phyloP scores from a whole-genome alignment of 352 stramenopile genomes.

The Pythium plurisporium region DNA sequence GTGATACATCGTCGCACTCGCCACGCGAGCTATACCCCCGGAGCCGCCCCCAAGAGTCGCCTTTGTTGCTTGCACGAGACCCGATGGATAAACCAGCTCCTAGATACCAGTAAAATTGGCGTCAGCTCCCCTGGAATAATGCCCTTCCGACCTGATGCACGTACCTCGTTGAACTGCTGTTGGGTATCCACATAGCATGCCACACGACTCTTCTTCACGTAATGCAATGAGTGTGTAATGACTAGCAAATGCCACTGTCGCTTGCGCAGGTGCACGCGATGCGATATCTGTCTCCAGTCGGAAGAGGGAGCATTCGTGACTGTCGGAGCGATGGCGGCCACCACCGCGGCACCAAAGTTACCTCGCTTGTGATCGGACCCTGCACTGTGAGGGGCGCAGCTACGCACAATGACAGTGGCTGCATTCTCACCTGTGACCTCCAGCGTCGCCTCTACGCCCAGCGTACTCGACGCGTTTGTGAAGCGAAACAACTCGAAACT shows the following conservation, averaged over 20 bases:
- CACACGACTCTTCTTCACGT: constrained; percentile 84
- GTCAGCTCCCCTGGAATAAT: constrained; percentile 6
- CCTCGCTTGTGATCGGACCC: constrained; percentile 27
- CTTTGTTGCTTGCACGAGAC: constrained; percentile 69
- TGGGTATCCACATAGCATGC: constrained; percentile 63
- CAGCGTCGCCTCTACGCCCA: constrained; percentile 70
- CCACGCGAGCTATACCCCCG: constrained; percentile 36
- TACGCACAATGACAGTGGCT: constrained; percentile 45
- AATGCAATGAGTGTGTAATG: constrained; percentile 73
- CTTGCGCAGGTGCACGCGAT: constrained; percentile 30
- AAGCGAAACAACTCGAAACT: constrained; percentile 71
- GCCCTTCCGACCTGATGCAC: no score
- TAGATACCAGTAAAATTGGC: neutral
- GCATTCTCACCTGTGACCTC: constrained; percentile 35
- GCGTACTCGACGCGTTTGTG: constrained; percentile 56
- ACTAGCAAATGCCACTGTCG: constrained; percentile 71
- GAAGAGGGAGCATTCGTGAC: constrained; percentile 14
- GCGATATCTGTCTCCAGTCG: constrained; percentile 45
- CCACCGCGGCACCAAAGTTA: constrained; percentile 31
- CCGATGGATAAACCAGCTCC: constrained; percentile 75
- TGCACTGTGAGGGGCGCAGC: constrained; percentile 35
- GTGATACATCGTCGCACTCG: constrained; percentile 77
- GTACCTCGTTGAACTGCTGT: constrained; percentile 52
- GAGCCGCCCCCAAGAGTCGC: constrained; percentile 58
- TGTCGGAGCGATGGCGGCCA: constrained; percentile 23